Conservation (phyloP, 2,329 filamentous ascomycete genomes). For the Penicillium sp. region DNA sequence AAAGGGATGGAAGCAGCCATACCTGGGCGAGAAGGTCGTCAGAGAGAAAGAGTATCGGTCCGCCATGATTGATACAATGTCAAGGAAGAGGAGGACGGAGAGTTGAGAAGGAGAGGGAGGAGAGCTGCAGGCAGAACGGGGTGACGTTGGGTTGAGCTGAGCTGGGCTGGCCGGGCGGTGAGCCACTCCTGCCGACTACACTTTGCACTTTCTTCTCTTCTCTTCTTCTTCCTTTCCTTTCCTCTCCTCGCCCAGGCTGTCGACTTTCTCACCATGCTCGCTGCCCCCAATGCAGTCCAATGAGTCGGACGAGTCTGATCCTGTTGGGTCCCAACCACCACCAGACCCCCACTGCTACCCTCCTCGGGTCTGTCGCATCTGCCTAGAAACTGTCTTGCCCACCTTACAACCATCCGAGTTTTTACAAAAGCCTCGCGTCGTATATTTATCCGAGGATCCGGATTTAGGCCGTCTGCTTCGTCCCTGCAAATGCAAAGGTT, state of each 20-base stretch:
- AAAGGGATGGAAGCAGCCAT: slow-evolving; percentile 25
- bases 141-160: slow-evolving; percentile 36
- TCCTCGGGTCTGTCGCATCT: slow-evolving; percentile 84
- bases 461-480: slow-evolving; percentile 78
- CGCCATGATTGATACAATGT: slow-evolving; percentile 69
- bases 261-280: not conserved
- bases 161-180: slow-evolving; percentile 23
- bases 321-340: slow-evolving; percentile 12
- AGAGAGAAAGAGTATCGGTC: slow-evolving; percentile 99
- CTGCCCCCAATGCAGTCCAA: slow-evolving; percentile 18
- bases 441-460: slow-evolving; percentile 75
- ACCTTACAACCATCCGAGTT: slow-evolving; percentile 63
- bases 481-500: slow-evolving; percentile 92
- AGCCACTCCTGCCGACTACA: not conserved
- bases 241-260: slow-evolving; percentile 3
- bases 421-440: slow-evolving; percentile 62
- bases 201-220: slow-evolving; percentile 6
- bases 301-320: slow-evolving; percentile 34
- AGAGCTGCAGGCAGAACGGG: slow-evolving; percentile 30
- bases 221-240: slow-evolving; percentile 17
- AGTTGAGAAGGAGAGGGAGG: slow-evolving; percentile 17
- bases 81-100: slow-evolving; percentile 15
- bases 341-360: slow-evolving; percentile 59
- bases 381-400: slow-evolving; percentile 72
- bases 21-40: slow-evolving; percentile 98